These are phyloP conservation scores for Linnemannia hyalina DNA, from an alignment of 192 early-diverging fungal species.

Conservation along the genomic window DNA sequence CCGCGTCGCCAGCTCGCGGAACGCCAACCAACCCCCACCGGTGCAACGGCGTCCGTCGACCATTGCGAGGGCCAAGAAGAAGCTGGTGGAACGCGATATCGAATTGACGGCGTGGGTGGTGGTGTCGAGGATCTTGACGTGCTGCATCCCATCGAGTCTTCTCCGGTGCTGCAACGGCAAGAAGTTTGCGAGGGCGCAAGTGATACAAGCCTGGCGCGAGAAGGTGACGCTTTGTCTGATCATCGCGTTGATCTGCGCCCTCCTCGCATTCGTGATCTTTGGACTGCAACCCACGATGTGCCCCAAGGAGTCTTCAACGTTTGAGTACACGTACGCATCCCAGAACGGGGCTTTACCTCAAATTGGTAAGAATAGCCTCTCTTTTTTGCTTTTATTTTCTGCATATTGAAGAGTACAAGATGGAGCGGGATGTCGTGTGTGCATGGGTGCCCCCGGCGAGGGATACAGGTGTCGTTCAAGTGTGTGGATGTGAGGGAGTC, in stretches of 20 bases:
- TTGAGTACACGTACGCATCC: background rate
- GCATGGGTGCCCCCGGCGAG: no score
- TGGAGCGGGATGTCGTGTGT: no score
- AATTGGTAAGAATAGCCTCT: background rate
- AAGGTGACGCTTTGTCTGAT: conserved; percentile 66
- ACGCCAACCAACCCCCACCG: conserved; percentile 14
- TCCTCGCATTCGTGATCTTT: conserved; percentile 64
- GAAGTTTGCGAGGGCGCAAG: conserved; percentile 54
- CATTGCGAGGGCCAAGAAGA: conserved; percentile 29
- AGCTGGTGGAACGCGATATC: conserved; percentile 34
- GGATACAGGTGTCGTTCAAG: no score
- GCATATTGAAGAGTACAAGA: no score
- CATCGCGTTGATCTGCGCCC: conserved; percentile 52
- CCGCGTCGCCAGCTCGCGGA: conserved; percentile 41
- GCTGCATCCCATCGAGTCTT: conserved; percentile 61
- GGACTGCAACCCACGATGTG: conserved; percentile 57
- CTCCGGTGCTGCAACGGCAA: conserved; percentile 57
- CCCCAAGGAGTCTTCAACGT: conserved; percentile 12
- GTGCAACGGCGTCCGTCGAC: conserved; percentile 31
- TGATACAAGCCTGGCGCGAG: conserved; percentile 69
- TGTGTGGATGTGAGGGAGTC: background rate
- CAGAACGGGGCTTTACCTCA: background rate
- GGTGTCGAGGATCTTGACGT: conserved; percentile 60
- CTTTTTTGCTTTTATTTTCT: background rate
- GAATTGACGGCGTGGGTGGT: conserved; percentile 55